phyloP scores from a whole-genome alignment of 2,329 filamentous ascomycete species.

The Sporothrix inflata region DNA sequence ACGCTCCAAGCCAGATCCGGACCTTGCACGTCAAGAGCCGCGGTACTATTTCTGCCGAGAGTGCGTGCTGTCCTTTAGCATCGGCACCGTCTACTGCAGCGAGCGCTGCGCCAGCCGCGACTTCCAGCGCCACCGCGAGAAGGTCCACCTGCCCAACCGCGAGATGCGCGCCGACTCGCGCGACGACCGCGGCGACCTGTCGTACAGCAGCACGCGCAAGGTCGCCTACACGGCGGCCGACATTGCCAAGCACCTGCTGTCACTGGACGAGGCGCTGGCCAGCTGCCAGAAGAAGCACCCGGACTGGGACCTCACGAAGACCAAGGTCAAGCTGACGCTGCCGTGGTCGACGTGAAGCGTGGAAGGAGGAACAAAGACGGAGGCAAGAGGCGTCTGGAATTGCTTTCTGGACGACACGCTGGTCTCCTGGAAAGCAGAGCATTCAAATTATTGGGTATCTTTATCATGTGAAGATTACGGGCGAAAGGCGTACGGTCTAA shows the following conservation, averaged over 20 bases:
- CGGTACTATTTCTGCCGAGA: conserved; percentile 40
- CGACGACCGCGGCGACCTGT: conserved; percentile 33
- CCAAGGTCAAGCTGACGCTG: conserved; percentile 27
- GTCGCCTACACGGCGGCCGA: conserved; percentile 32
- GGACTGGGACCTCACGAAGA: conserved; percentile 31
- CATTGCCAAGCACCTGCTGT: conserved; percentile 34
- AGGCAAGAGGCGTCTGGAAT: too few species aligned
- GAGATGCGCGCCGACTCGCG: conserved; percentile 29
- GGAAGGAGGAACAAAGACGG: not conserved
- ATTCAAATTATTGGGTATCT: not conserved
- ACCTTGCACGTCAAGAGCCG: conserved; percentile 22
- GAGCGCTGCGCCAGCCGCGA: conserved; percentile 40
- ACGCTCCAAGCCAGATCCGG: conserved; percentile 7
- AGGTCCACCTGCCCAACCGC: conserved; percentile 39
- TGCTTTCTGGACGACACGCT: too few species aligned
- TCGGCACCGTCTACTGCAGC: conserved; percentile 41
- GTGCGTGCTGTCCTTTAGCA: conserved; percentile 39
- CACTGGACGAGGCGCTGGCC: conserved; percentile 30
- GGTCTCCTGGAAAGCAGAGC: too few species aligned
- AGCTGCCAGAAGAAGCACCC: conserved; percentile 35
- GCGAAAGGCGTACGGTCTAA: conserved; percentile 14
- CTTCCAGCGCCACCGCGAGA: conserved; percentile 42
- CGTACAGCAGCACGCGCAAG: conserved; percentile 22
- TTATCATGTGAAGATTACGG: not conserved
- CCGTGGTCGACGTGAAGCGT: conserved; percentile 6